These are phyloP conservation scores for Russula sp. DNA, from an alignment of 768 basidiomycete genomes.

Conservation along the genomic window DNA sequence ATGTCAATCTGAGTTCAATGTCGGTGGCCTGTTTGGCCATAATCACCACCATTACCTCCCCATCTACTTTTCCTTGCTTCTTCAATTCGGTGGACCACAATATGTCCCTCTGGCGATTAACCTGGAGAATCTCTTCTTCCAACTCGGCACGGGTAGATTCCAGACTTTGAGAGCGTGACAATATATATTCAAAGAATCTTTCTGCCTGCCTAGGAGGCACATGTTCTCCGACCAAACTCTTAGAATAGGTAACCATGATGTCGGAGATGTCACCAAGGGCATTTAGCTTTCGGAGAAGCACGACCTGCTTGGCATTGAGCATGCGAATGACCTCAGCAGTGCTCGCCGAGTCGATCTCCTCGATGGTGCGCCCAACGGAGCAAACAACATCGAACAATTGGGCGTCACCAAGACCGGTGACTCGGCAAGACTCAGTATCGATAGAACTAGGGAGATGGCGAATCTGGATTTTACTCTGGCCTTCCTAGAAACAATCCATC, in stretches of 20 bases:
- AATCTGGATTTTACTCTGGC: conserved; percentile 48
- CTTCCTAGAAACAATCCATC: conserved; percentile 34
- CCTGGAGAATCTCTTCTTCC: conserved; percentile 32
- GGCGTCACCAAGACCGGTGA: conserved; percentile 44
- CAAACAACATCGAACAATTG: conserved; percentile 53
- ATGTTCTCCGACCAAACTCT: conserved; percentile 40
- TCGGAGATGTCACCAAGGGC: conserved; percentile 39
- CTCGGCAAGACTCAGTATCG: conserved; percentile 47
- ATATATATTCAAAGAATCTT: conserved; percentile 39
- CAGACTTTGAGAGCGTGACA: conserved; percentile 35
- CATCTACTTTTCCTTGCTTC: conserved; percentile 31
- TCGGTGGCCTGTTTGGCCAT: conserved; percentile 33
- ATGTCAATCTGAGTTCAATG: conserved; percentile 46
- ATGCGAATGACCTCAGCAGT: conserved; percentile 24
- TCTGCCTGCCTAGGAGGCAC: conserved; percentile 36
- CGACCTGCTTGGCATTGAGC: conserved; percentile 33
- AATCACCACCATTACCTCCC: conserved; percentile 39
- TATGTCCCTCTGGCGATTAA: conserved; percentile 37
- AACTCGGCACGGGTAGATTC: conserved; percentile 33
- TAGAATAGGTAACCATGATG: conserved; percentile 41
- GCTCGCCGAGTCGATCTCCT: conserved; percentile 23
- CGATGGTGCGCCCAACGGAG: conserved; percentile 30
- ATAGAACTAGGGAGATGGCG: conserved; percentile 44
- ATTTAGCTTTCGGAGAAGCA: conserved; percentile 35
- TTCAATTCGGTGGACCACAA: conserved; percentile 31